These are phyloP conservation scores for Linderina pennispora DNA, from an alignment of 192 early-diverging fungal genomes.

Conservation along the genomic window DNA sequence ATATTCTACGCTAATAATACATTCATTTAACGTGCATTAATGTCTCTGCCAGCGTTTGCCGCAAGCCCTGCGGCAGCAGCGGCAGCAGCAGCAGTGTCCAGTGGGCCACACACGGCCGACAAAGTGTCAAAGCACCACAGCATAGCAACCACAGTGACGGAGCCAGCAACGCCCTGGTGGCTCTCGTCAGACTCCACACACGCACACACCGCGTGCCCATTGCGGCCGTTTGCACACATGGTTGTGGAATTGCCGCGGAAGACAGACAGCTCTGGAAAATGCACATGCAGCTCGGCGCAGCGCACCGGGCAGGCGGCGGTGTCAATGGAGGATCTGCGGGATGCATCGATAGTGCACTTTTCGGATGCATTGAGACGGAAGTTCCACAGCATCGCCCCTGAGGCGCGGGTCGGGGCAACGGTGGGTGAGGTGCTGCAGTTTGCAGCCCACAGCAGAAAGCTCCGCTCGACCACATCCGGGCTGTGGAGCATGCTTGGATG, in stretches of 20 bases:
- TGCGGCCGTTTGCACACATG: conserved; percentile 47
- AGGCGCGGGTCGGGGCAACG: conserved; percentile 3
- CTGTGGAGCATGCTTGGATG: conserved; percentile 46
- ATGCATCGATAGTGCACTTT: conserved; percentile 30
- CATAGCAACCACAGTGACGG: not conserved
- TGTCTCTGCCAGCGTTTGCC: too few relatives aligned
- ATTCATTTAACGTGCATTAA: too few relatives aligned
- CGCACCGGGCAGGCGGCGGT: conserved; percentile 10
- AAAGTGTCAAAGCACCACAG: not conserved
- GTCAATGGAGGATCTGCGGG: too few relatives aligned
- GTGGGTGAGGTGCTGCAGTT: conserved; percentile 33
- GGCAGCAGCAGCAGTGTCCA: too few relatives aligned
- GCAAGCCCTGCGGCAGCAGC: too few relatives aligned
- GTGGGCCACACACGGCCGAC: too few relatives aligned
- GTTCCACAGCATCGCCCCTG: conserved; percentile 21
- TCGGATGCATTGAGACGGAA: conserved; percentile 41
- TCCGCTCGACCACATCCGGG: conserved; percentile 19
- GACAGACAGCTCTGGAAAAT: too few relatives aligned
- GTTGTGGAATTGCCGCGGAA: conserved; percentile 10
- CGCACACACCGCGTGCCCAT: conserved; percentile 42
- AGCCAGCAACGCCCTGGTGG: conserved; percentile 25
- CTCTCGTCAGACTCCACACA: conserved; percentile 36
- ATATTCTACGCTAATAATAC: too few relatives aligned
- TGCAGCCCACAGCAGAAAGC: conserved; percentile 3
- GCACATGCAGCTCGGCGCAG: too few relatives aligned